Evolutionary conservation across 2,329 filamentous ascomycete genomes (phyloP).

Genomic region (Didymella keratinophila): DNA sequence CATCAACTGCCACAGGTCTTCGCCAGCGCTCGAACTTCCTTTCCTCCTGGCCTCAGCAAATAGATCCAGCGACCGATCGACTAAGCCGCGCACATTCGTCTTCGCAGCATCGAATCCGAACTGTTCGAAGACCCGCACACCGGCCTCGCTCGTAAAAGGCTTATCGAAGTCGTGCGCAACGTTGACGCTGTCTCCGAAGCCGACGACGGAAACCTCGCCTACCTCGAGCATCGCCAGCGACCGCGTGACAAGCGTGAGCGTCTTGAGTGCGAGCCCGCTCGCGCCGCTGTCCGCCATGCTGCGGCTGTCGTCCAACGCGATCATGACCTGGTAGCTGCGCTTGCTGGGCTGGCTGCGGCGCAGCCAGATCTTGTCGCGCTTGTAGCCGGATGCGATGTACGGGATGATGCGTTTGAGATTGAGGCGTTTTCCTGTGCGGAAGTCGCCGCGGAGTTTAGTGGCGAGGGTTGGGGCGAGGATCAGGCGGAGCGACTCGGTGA

Average conservation of each 20-base stretch:
- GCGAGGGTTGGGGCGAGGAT: conserved; percentile 94
- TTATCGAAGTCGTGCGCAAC: conserved; percentile 86
- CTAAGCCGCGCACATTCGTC: conserved; percentile 83
- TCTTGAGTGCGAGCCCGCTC: conserved; percentile 86
- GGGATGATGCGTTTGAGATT: conserved; percentile 99
- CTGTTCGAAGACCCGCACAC: conserved; percentile 81
- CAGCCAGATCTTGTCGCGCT: conserved; percentile 99
- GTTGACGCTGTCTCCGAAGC: conserved; percentile 84
- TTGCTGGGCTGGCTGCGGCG: conserved; percentile 89
- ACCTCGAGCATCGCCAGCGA: conserved; percentile 91
- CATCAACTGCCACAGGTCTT: conserved; percentile 92
- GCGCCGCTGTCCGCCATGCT: conserved; percentile 87
- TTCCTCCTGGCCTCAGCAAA: conserved; percentile 79
- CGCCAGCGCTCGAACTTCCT: conserved; percentile 56
- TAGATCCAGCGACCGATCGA: conserved; percentile 78
- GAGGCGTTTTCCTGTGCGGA: conserved; percentile 95
- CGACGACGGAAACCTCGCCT: conserved; percentile 88
- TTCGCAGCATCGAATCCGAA: conserved; percentile 86
- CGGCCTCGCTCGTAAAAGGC: conserved; percentile 81
- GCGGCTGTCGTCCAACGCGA: conserved; percentile 94
- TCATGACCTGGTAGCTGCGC: conserved; percentile 94
- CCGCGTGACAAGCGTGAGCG: conserved; percentile 87
- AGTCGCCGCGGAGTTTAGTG: conserved; percentile 95
- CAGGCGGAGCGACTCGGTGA: conserved; percentile 93
- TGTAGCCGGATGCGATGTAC: conserved; percentile 97